These are phyloP conservation scores for Chrysoporthe puriensis DNA, from an alignment of 2,329 filamentous ascomycete genomes.

Conservation along the genomic window DNA sequence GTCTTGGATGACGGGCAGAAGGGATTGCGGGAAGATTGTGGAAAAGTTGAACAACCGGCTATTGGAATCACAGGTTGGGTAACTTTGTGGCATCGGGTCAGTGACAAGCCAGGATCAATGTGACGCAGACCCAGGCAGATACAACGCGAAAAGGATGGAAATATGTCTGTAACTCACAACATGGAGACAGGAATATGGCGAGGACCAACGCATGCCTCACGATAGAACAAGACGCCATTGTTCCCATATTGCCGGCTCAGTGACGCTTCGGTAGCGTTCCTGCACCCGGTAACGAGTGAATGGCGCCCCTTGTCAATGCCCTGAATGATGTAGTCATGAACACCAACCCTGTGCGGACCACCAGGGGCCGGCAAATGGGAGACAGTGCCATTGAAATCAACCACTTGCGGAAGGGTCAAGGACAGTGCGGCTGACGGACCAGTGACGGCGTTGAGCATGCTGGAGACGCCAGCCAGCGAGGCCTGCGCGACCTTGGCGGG, in stretches of 20 bases:
- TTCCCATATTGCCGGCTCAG: constrained; percentile 1
- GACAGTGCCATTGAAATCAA: constrained; percentile 18
- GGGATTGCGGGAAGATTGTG: constrained; percentile 16
- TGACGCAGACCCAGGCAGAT: not conserved
- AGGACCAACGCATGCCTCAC: constrained; percentile 7
- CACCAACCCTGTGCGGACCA: constrained; percentile 13
- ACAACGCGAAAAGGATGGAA: not conserved
- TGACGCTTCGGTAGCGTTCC: not conserved
- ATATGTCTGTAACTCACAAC: constrained; percentile 19
- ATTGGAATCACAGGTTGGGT: constrained; percentile 20
- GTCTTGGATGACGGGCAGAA: constrained; percentile 13
- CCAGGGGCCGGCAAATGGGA: constrained; percentile 1
- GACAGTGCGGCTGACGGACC: not conserved
- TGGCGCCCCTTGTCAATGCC: not conserved
- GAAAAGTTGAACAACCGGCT: not conserved
- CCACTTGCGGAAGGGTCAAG: not conserved
- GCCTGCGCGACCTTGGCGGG: constrained; percentile 7
- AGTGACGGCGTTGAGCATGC: not conserved
- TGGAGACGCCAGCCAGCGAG: constrained; percentile 7
- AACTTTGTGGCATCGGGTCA: constrained; percentile 18
- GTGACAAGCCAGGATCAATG: not conserved
- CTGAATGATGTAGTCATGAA: not conserved
- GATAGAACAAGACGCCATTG: constrained; percentile 4
- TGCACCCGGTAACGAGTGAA: not conserved
- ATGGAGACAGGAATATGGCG: constrained; percentile 18